These are phyloP conservation scores for Acanthochlamys bracteata DNA, from an alignment of 106 monocot genomes.

Conservation along the genomic window DNA sequence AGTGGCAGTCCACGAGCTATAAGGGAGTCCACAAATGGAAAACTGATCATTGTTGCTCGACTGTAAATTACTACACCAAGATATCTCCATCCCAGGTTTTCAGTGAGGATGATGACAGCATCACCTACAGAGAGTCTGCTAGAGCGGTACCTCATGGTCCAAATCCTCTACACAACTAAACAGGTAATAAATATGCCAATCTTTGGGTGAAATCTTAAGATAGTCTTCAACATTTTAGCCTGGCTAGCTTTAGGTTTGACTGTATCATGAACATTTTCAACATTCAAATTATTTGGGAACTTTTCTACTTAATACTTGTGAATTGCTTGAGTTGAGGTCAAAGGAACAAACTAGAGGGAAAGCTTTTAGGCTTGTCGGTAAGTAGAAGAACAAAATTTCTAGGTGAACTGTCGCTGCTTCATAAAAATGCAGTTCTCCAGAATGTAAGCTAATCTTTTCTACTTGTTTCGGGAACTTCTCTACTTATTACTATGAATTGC, in stretches of 20 bases:
- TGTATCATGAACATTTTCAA: too few relatives aligned
- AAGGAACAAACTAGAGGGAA: too few relatives aligned
- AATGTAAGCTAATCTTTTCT: too few relatives aligned
- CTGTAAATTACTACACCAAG: neutral
- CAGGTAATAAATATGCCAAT: conserved; percentile 1
- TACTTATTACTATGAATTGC: too few relatives aligned
- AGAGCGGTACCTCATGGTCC: conserved; percentile 33
- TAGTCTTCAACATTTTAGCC: neutral
- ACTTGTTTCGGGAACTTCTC: too few relatives aligned
- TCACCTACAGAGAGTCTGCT: conserved; percentile 6
- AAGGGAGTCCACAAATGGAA: neutral
- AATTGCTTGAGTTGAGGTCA: too few relatives aligned
- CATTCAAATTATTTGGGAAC: too few relatives aligned
- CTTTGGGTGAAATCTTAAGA: neutral
- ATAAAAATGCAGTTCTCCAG: too few relatives aligned
- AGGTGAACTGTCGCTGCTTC: too few relatives aligned
- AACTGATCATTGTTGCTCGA: neutral
- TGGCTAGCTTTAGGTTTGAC: neutral
- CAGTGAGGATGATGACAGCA: neutral
- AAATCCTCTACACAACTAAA: conserved; percentile 38
- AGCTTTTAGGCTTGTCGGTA: too few relatives aligned
- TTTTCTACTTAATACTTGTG: too few relatives aligned
- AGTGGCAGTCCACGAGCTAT: neutral
- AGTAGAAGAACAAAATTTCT: too few relatives aligned
- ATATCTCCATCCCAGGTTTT: conserved; percentile 10